Evolutionary conservation across 768 basidiomycete genomes (phyloP), one percentile per base, ranked within the genome.

Genomic region (Tubosaeta brunneosetosa): DNA sequence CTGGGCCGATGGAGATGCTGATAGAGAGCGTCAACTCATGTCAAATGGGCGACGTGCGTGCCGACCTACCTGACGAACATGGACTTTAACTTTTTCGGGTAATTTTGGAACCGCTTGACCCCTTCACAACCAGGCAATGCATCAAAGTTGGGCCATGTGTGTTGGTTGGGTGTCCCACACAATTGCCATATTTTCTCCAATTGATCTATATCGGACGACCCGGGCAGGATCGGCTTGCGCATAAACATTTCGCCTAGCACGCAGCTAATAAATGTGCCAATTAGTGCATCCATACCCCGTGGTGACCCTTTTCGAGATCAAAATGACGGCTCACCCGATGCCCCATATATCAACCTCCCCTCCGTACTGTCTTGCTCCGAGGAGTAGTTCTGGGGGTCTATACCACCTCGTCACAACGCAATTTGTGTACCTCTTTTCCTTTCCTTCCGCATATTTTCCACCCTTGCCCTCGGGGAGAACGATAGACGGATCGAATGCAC

Each of bases 261-360:
- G 68, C 95, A 97, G 7, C 92, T 94, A 55, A 6, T 17, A 38
- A 10, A 41, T 11, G 25, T 13, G 27, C 17, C 49, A 19, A 59
- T 57, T 29, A 53, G 46, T 25, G 26, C 41, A 32, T 10, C 41
- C 29, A 25, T 32, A 33, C 46, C 9, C 13, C 10, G 9, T n/a
- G 36, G 36, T 27, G 38, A 44, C 8, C 16, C 26, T 42, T 31
- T 27, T 43, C 49, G 14, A 40, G 31, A 36, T 9, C 33, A 36
- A 9, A 38, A 45, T 49, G 38, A 37, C 22, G 26, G 74, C 84
- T 61, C 66, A 94, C 84, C 95, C 97, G 49, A 98, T 85, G 7
- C 95, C 93, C 97, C 97, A 99, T 62, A 99, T 86, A 69, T 99
- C 97, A 40, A 99, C 87, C 60, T 93, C 91, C 1, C 91, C 89